Percentiles rank a stretch among this genome's conserved stretches.
Evolutionary conservation across 805 yeast species (phyloP).

Genomic region (Ogataea trehalophila): DNA sequence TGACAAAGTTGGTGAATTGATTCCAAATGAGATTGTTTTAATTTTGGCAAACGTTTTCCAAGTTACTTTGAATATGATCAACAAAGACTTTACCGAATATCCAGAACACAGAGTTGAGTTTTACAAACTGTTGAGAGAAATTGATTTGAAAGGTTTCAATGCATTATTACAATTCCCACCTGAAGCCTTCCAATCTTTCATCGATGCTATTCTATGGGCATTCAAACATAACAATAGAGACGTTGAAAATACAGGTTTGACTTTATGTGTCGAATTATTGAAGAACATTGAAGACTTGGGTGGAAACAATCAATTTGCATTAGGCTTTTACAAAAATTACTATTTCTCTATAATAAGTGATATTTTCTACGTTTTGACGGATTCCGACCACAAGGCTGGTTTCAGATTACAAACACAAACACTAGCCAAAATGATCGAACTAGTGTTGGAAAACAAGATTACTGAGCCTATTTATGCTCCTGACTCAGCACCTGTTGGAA

Average conservation of each 20-base stretch:
- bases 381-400: slow-evolving; percentile 96
- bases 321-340: slow-evolving; percentile 82
- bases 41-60: slow-evolving; percentile 90
- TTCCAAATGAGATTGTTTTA: slow-evolving; percentile 83
- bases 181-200: slow-evolving; percentile 82
- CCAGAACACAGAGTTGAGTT: slow-evolving; percentile 98
- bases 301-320: slow-evolving; percentile 58
- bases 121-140: slow-evolving; percentile 82
- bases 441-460: slow-evolving; percentile 74
- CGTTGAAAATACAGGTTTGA: slow-evolving; percentile 88
- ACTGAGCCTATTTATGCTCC: slow-evolving; percentile 71
- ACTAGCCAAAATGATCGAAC: slow-evolving; percentile 74
- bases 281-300: slow-evolving; percentile 80
- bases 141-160: slow-evolving; percentile 77
- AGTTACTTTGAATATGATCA: slow-evolving; percentile 92
- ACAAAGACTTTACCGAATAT: slow-evolving; percentile 90
- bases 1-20: slow-evolving; percentile 77
- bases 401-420: slow-evolving; percentile 83
- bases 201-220: slow-evolving; percentile 97
- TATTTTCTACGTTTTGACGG: slow-evolving; percentile 89
- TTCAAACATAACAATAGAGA: slow-evolving; percentile 96
- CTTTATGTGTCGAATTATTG: slow-evolving; percentile 75
- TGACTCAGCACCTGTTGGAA: slow-evolving; percentile 82
- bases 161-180: slow-evolving; percentile 87
- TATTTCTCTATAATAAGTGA: slow-evolving; percentile 88